Percentiles rank a stretch among this genome's conserved stretches.
These are phyloP conservation scores for Francoa sonchifolia DNA, from an alignment of 441 rosid genomes.

Conservation along the genomic window DNA sequence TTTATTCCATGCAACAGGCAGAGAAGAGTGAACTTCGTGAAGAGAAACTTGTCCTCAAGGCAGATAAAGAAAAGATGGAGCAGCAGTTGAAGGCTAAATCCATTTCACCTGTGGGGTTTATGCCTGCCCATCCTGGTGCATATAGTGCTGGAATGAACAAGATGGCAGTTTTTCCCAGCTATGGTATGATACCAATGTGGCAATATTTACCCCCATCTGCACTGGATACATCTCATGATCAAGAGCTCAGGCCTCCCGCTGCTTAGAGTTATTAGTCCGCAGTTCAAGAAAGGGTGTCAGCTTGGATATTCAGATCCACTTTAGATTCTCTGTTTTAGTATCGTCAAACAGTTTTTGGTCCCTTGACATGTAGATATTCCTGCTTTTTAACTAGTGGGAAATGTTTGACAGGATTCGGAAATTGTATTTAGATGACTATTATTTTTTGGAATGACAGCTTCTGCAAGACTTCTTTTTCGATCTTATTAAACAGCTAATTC, in stretches of 20 bases:
- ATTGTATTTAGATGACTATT: too few relatives aligned
- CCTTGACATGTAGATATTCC: conserved; percentile 16
- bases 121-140: conserved; percentile 49
- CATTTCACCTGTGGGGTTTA: conserved; percentile 41
- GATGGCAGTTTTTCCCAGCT: conserved; percentile 62
- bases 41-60: conserved; percentile 62
- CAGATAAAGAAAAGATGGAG: conserved; percentile 65
- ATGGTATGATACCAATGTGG: conserved; percentile 83
- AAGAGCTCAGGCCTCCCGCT: conserved; percentile 89
- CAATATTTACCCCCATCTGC: conserved; percentile 62
- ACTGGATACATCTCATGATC: conserved; percentile 69
- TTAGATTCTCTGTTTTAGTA: conserved; percentile 9
- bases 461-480: too few relatives aligned
- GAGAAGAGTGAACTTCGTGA: conserved; percentile 84
- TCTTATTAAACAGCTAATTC: too few relatives aligned
- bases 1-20: conserved; percentile 28
- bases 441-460: too few relatives aligned
- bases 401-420: too few relatives aligned
- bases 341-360: conserved; percentile 7
- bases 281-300: too few relatives aligned
- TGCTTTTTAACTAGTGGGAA: conserved; percentile 6
- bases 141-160: conserved; percentile 46
- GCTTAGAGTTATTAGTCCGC: conserved; percentile 27
- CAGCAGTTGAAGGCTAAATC: conserved; percentile 52
- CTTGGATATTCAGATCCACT: neutral